Conservation (phyloP, 2,329 filamentous ascomycete species). For the Nannizziopsis barbatae region DNA sequence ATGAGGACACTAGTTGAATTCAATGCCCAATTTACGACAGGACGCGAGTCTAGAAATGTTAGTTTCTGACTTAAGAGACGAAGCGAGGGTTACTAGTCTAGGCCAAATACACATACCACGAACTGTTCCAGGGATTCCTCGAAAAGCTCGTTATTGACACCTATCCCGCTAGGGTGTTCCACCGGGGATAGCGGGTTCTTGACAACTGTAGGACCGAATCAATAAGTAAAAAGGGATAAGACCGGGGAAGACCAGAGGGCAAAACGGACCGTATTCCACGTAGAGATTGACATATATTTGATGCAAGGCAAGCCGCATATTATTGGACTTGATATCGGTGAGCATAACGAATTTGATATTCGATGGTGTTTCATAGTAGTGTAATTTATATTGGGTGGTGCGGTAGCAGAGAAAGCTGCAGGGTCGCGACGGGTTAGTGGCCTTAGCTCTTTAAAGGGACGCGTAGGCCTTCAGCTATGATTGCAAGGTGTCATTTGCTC, state of each 20-base stretch:
- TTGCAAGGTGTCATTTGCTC: conserved; percentile 15
- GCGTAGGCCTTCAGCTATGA: neutral
- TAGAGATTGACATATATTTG: conserved; percentile 98
- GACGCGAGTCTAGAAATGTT: conserved; percentile 12
- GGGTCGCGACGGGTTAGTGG: conserved; percentile 15
- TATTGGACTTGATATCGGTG: conserved; percentile 77
- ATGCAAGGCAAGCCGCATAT: conserved; percentile 86
- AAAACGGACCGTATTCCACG: conserved; percentile 69
- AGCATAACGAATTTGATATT: conserved; percentile 95
- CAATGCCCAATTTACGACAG: conserved; percentile 6
- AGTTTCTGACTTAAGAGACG: neutral
- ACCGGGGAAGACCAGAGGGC: neutral
- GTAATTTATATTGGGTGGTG: conserved; percentile 91
- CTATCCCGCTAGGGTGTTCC: conserved; percentile 51
- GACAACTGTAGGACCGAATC: conserved; percentile 37
- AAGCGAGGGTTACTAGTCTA: neutral
- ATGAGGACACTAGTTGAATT: neutral
- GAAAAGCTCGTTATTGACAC: conserved; percentile 55
- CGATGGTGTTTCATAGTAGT: conserved; percentile 97
- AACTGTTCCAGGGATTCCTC: conserved; percentile 47
- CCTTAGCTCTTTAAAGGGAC: neutral
- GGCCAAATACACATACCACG: conserved; percentile 29
- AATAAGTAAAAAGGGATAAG: neutral
- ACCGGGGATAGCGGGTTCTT: conserved; percentile 53
- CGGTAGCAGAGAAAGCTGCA: conserved; percentile 79